Conservation (phyloP, 177 flowering plant genomes). For the Vitis hybrid region DNA sequence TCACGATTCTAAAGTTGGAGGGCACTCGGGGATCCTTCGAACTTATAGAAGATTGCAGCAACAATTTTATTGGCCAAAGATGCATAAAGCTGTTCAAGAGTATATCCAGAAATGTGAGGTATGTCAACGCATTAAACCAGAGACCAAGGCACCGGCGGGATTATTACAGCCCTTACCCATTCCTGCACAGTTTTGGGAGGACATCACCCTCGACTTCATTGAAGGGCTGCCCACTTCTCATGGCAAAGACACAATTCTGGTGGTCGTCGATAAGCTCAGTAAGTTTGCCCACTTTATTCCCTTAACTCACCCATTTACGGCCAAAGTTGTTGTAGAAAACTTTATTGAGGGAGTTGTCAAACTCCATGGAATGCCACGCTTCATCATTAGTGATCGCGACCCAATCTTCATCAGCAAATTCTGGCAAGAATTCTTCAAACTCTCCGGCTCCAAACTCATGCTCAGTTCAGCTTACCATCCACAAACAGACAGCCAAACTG, state of each 20-base stretch:
- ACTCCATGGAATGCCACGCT: neutral
- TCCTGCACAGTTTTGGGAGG: neutral
- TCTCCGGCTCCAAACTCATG: neutral
- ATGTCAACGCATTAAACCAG: neutral
- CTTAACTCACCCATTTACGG: neutral
- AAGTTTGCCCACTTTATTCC: slow-evolving; percentile 12
- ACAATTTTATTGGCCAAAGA: neutral
- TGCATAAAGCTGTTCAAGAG: neutral
- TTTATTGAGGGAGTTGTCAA: neutral
- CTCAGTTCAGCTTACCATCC: slow-evolving; percentile 1
- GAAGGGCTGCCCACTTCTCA: neutral
- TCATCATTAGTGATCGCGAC: neutral
- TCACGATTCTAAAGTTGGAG: neutral
- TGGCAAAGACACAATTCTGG: neutral
- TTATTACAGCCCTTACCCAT: no score
- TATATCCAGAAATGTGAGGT: neutral
- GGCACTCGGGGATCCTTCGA: neutral
- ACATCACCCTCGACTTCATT: neutral
- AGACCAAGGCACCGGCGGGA: no score
- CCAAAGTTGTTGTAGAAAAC: neutral
- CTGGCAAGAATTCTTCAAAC: neutral
- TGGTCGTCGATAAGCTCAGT: slow-evolving; percentile 5
- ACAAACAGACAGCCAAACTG: slow-evolving; percentile 5
- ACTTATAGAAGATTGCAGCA: neutral
- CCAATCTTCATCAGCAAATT: neutral